These are phyloP conservation scores for Fusarium avenaceum DNA, from an alignment of 2,329 filamentous ascomycete genomes.

Conservation along the genomic window DNA sequence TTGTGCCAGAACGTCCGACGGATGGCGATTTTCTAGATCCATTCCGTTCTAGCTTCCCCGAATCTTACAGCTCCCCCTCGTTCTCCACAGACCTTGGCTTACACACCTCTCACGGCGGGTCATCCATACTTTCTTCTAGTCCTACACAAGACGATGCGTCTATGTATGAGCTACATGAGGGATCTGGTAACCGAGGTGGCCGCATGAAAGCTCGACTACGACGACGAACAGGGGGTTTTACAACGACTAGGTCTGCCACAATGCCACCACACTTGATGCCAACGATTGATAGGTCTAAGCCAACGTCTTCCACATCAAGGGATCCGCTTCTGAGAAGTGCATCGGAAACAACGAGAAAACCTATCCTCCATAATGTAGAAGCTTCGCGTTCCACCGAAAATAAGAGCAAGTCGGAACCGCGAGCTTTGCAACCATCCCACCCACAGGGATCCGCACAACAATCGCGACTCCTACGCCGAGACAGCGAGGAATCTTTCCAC, in stretches of 20 bases:
- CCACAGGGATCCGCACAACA: conserved; percentile 10
- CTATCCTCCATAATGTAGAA: background rate
- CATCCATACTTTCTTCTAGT: conserved; percentile 22
- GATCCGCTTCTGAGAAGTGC: conserved; percentile 10
- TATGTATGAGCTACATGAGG: conserved; percentile 51
- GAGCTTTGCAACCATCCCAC: conserved; percentile 12
- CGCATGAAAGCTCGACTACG: conserved; percentile 51
- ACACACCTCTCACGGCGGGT: conserved; percentile 14
- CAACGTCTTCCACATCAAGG: conserved; percentile 49
- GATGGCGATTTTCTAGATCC: conserved; percentile 17
- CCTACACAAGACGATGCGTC: conserved; percentile 25
- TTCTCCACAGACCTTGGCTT: conserved; percentile 11
- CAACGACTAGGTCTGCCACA: conserved; percentile 48
- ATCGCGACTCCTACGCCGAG: conserved; percentile 30
- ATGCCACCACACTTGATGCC: conserved; percentile 50
- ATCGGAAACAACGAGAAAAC: conserved; percentile 9
- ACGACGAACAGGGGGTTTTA: conserved; percentile 51
- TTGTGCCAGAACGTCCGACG: conserved; percentile 28
- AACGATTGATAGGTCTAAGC: conserved; percentile 50
- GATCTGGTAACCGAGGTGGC: conserved; percentile 47
- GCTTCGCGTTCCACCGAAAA: conserved; percentile 1
- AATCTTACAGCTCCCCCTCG: conserved; percentile 13
- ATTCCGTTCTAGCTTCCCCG: conserved; percentile 7
- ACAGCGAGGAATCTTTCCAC: conserved; percentile 66
- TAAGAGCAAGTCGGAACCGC: conserved; percentile 4